Evolutionary conservation across 371 early-diverging fungal genomes (phyloP).

Genomic region (Fennellomyces sp.): DNA sequence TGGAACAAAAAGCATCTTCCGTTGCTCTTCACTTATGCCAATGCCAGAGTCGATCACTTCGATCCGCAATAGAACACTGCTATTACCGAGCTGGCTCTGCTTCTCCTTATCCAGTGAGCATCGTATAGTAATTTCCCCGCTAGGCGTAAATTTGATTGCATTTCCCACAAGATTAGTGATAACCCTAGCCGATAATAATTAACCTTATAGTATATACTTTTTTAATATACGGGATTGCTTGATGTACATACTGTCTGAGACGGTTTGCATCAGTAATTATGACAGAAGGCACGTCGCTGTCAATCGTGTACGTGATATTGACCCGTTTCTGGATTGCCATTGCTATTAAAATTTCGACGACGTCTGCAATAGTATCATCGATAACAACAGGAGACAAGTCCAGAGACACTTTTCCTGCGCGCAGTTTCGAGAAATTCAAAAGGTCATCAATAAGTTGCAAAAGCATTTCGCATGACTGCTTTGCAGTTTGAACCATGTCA

Average conservation of each 20-base stretch:
- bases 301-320: slow-evolving; percentile 46
- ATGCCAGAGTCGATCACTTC: slow-evolving; percentile 57
- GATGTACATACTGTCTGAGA: slow-evolving; percentile 32
- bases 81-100: not conserved
- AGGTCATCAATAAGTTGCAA: slow-evolving; percentile 65
- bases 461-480: slow-evolving; percentile 58
- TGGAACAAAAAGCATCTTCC: slow-evolving; percentile 59
- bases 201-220: too few species aligned
- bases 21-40: slow-evolving; percentile 58
- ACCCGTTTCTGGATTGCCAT: slow-evolving; percentile 55
- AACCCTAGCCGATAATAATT: slow-evolving; percentile 21
- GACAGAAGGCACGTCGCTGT: slow-evolving; percentile 33
- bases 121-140: slow-evolving; percentile 55
- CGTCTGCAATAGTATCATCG: slow-evolving; percentile 58
- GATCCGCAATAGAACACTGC: slow-evolving; percentile 25
- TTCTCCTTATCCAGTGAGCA: slow-evolving; percentile 25
- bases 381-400: slow-evolving; percentile 50
- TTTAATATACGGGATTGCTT: too few species aligned
- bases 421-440: slow-evolving; percentile 64
- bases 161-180: slow-evolving; percentile 42
- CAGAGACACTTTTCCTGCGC: slow-evolving; percentile 60
- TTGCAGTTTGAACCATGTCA: slow-evolving; percentile 61
- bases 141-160: slow-evolving; percentile 57
- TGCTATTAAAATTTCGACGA: slow-evolving; percentile 56
- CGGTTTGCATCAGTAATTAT: slow-evolving; percentile 55